Base-by-base conservation (phyloP, 2,329 filamentous ascomycete species). In the Curvularia eragrostidis region DNA sequence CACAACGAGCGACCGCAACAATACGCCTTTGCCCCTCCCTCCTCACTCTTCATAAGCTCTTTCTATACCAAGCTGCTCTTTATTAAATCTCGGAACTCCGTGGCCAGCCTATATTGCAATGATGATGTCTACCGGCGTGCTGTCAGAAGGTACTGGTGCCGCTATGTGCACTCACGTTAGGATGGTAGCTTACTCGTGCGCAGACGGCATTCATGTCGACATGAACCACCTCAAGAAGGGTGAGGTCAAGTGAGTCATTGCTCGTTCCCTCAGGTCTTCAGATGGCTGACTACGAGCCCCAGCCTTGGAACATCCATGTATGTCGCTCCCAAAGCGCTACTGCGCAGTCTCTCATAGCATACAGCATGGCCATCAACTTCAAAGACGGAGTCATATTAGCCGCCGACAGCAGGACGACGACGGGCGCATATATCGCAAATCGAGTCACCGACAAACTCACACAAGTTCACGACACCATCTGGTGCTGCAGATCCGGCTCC, bases 361-460 rank as follows among this genome's bases (percentile, higher is more conserved):
- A 44, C 71, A 96, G 92, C 78, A 99, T 99, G 95, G 95, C 95
- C 61, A 93, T 98, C 78, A 98, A 96, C 74, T 99, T 99, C 87
- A 95, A 95, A 78, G 93, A 97, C 73, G 95, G 95, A 62, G 95
- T 99, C 58, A 98, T 99, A 80, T 85, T 99, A 88, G 91, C 95
- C 66, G 95, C 95, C 72, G 95, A 99, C 80, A 97, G 93, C 74
- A 89, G 95, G 83, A 99, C 95, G 67, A 99, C 95, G 46, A 99
- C 94, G 54, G 95, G 95, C 72, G 89, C 94, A 70, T 99, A 98
- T 85, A 98, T 99, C 76, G 95, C 95, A 72, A 99, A 99, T 81
- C 90, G 95, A 84, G 95, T 99, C 66, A 99, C 95, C 65, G 95
- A 99, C 85, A 99, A 99, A 85, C 88, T 99, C 77, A 99, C 95